Evolutionary conservation across 306 rosid species (phyloP), one percentile per base, ranked within the genome.

Genomic region (Vigna unguiculata): DNA sequence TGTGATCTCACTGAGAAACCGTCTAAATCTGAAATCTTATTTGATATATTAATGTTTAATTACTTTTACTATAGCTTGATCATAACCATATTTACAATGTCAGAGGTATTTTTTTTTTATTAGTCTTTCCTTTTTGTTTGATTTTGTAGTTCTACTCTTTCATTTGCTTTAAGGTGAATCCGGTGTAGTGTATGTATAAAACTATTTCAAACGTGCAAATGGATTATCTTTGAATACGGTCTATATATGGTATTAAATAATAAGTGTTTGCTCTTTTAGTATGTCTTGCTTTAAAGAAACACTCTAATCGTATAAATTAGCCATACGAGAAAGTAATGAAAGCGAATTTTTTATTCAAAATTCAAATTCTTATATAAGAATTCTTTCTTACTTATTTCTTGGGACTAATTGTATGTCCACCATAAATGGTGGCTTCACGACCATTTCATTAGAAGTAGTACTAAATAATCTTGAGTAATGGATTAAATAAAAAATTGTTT

Each of bases 251-350:
- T 17, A n/a, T 25, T 14, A 14, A 5, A 38, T n/a, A n/a, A n/a
- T n/a, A n/a, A n/a, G n/a, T 71, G 12, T 15, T 25, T 30, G 15
- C 4, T 2, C 4, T 5, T 72, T 51, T 62, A 36, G 41, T 34
- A 43, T 21, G 15, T 12, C 11, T 81, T 68, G 49, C 84, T 68
- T 81, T 34, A 36, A 80, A 80, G 80, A 67, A 66, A 74, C 32
- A 20, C 3, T 17, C 11, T 28, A 14, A 4, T 16, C 19, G 9
- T 38, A 22, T 14, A 21, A 57, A 16, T 47, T 9, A 72, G 8
- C 43, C 9, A 54, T 21, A 54, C 57, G 12, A 72, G 16, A 40
- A 47, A 28, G 40, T 15, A 24, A 57, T 62, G n/a, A 13, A 17
- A 47, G 12, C 2, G 2, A 25, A 24, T 32, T 32, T 32, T 22